Conservation (phyloP, 2,329 filamentous ascomycete species). For the Epichloe scottii region DNA sequence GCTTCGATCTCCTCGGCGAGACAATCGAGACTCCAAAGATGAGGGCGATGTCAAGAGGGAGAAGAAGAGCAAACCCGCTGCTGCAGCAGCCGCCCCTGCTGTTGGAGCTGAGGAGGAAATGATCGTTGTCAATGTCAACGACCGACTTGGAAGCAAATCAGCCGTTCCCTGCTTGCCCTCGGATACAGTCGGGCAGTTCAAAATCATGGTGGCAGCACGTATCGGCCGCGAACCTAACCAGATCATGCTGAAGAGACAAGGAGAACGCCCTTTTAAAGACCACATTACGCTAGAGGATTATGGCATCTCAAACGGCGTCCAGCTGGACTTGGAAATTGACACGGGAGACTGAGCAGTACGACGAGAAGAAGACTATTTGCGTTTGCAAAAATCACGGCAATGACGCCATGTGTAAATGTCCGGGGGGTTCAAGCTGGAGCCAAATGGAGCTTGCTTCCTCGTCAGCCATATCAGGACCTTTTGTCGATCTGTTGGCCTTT, state of each 20-base stretch:
- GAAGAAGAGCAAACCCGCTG: conserved; percentile 21
- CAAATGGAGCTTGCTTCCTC: not conserved
- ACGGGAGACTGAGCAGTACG: conserved; percentile 37
- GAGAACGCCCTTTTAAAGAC: conserved; percentile 89
- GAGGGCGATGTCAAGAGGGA: conserved; percentile 17
- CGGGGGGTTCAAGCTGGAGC: not conserved
- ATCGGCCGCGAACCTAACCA: conserved; percentile 85
- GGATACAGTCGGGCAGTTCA: conserved; percentile 77
- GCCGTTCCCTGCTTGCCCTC: conserved; percentile 79
- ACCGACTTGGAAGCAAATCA: conserved; percentile 90
- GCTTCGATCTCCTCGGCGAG: conserved; percentile 10
- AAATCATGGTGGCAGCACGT: conserved; percentile 78
- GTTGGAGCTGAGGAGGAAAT: conserved; percentile 52
- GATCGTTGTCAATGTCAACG: conserved; percentile 90
- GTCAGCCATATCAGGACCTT: no score
- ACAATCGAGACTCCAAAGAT: conserved; percentile 22
- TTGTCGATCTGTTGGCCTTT: no score
- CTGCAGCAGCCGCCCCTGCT: conserved; percentile 16
- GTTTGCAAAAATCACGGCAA: not conserved
- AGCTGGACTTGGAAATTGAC: conserved; percentile 49
- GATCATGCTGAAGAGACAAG: conserved; percentile 84
- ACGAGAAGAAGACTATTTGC: not conserved
- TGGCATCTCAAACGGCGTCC: conserved; percentile 82
- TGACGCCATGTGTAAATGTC: not conserved
- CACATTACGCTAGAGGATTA: conserved; percentile 80